phyloP scores from a whole-genome alignment of 257 asterid genomes.

The Fraxinus cuspidata region DNA sequence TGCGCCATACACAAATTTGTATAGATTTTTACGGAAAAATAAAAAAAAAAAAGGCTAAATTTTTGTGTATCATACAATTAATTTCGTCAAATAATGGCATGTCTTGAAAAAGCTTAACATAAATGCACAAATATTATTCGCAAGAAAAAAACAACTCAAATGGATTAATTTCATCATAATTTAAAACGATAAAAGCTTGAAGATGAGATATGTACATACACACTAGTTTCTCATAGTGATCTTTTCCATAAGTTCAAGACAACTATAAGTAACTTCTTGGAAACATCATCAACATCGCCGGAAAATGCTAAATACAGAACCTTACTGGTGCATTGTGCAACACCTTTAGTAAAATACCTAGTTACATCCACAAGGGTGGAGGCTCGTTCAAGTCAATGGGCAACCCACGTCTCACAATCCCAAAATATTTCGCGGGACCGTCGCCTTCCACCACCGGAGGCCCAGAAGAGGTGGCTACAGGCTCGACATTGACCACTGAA shows the following conservation, averaged over 20 bases:
- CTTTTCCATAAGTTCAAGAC: neutral
- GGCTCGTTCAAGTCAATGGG: slow-evolving; percentile 93
- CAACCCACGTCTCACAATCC: slow-evolving; percentile 78
- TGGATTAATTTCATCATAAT: slow-evolving; percentile 10
- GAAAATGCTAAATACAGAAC: slow-evolving; percentile 17
- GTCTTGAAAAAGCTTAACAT: neutral
- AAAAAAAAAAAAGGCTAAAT: too few relatives aligned
- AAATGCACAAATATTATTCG: neutral
- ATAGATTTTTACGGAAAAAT: neutral
- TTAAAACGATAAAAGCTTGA: slow-evolving; percentile 13
- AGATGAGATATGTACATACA: slow-evolving; percentile 28
- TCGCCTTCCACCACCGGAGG: slow-evolving; percentile 40
- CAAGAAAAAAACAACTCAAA: neutral
- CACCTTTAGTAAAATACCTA: neutral
- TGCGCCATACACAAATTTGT: neutral
- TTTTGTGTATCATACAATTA: neutral
- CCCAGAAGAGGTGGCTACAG: slow-evolving; percentile 27
- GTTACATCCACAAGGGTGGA: slow-evolving; percentile 82
- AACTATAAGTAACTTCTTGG: slow-evolving; percentile 11
- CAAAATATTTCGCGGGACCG: slow-evolving; percentile 52
- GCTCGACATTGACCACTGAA: slow-evolving; percentile 27
- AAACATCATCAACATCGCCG: slow-evolving; percentile 9
- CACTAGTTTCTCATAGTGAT: slow-evolving; percentile 17
- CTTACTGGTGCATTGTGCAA: neutral
- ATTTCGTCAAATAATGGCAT: neutral